Conservation (phyloP, 2,329 filamentous ascomycete species). For the Hortaea sp. region DNA sequence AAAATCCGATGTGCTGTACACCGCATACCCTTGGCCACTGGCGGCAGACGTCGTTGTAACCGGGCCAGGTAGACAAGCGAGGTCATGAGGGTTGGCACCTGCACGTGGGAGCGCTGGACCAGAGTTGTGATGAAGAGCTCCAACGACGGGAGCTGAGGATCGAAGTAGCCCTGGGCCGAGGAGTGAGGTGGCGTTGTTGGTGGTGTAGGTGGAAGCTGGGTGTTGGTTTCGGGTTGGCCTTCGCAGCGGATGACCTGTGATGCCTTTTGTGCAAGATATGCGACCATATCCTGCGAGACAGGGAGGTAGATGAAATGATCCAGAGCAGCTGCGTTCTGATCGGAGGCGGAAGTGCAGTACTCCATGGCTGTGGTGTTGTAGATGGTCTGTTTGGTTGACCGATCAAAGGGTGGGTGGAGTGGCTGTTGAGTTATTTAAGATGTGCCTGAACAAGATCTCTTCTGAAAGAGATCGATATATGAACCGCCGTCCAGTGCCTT, state of each 20-base stretch:
- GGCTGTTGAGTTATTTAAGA: neutral
- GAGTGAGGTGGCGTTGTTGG: constrained; percentile 49
- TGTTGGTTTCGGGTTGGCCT: constrained; percentile 29
- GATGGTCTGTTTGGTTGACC: constrained; percentile 5
- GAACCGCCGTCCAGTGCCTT: constrained; percentile 9
- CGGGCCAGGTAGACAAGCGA: constrained; percentile 86
- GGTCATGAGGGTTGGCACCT: constrained; percentile 95
- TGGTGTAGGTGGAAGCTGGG: constrained; percentile 48
- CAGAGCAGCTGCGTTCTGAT: constrained; percentile 60
- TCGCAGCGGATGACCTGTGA: constrained; percentile 74
- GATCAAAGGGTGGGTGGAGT: neutral
- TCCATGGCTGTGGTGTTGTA: constrained; percentile 28
- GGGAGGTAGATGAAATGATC: constrained; percentile 72
- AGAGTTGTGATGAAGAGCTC: constrained; percentile 88
- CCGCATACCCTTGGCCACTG: constrained; percentile 88
- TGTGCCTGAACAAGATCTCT: neutral
- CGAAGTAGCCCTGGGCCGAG: constrained; percentile 37
- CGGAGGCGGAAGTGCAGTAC: constrained; percentile 32
- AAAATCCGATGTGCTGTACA: constrained; percentile 98
- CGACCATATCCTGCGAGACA: constrained; percentile 67
- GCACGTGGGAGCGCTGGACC: constrained; percentile 86
- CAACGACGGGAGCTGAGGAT: constrained; percentile 57
- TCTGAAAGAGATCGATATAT: constrained; percentile 4
- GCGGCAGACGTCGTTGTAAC: constrained; percentile 74
- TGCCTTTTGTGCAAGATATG: constrained; percentile 64